Base-by-base conservation (phyloP, 2,329 filamentous ascomycete species). In the Ophiostoma sp. region DNA sequence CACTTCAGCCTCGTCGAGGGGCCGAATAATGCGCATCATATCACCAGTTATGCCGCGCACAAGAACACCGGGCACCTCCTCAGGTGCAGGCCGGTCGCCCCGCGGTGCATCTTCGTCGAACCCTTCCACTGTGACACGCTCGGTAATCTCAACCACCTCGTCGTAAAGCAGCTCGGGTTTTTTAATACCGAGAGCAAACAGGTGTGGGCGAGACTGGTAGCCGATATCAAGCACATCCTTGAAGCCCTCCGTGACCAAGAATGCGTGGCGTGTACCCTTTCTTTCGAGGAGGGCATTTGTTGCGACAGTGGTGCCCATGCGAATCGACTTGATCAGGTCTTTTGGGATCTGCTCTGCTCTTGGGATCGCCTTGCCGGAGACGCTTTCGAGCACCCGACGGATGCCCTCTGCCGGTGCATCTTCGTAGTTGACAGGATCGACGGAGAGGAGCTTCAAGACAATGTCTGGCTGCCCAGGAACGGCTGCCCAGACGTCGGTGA, bases 271-370 rank as follows among this genome's bases (percentile, higher is more conserved):
- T 79, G 96, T 92, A 58, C 93, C 93, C 78, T 97, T 97, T 69
- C 93, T 83, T 78, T 97, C 93, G 1, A 97, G 82, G 67, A 97
- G 79, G 0, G 93, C 93, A 77, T 97, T 97, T 0, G 93, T 97
- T 9, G 93, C 93, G 6, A 97, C 93, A 0, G 93, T 97, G 0
- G 93, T 97, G 49, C 93, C 93, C 93, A 97, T 97, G 63, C 93
- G 89, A 16, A 55, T 62, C 27, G 52, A 62, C 11, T 42, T 16
- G 14, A 68, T 55, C 11, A 44, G 52, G 12, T 36, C 47, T 11
- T 66, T 44, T 12, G 47, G 41, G n/a, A 90, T 77, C 1, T 85
- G 80, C 74, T 87, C 77, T 18, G 86, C 86, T 55, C 87, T 81
- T 3, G 85, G 85, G 27, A 88, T 87, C 18, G 86, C 82, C 68